Evolutionary conservation across 2,329 filamentous ascomycete genomes (phyloP), one percentile per base, ranked within the genome.

Genomic region (Aspergillus awamori): DNA sequence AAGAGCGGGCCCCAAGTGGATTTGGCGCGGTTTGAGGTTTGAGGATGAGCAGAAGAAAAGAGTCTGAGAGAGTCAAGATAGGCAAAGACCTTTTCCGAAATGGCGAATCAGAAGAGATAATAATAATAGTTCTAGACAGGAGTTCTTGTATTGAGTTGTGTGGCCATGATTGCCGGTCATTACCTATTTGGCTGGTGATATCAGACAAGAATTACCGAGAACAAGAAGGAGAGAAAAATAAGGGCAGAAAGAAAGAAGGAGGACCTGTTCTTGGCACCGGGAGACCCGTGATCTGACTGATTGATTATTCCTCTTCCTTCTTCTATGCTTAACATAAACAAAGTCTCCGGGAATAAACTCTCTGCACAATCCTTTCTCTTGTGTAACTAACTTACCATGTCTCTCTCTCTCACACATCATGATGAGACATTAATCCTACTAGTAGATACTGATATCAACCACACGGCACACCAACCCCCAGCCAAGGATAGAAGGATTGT

Each of bases 1-100:
- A 8, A 8, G 30, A 33, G 53, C 53, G 39, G 53, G 53, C 45
- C 52, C 22, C 38, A 53, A 47, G 53, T 56, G 53, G 53, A 41
- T 56, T 53, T 41, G 52, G 36, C 8, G 22, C 51, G 28, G 51
- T 53, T 22, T 36, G 36, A 53, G 41, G n/a, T 45, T 28, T 33
- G 17, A 52, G 49, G 3, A 52, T 51, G 26, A 28, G 22, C 22
- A 10, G 5, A 15, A 17, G 22, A 51, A 8, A 17, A 10, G 49
- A 22, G 28, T 17, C 17, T 17, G 11, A 36, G 49, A 36, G 17
- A 22, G 49, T 53, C 17, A 53, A 30, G 24, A 33, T 22, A 22
- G 41, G 41, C 41, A 45, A 45, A 24, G 41, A 45, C 41, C 13
- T 45, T 15, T 45, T 15, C 33, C 11, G 5, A 10, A 4, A 36